Conservation (phyloP, 1,284 basidiomycete genomes). For the Ustanciosporium gigantosporum region DNA sequence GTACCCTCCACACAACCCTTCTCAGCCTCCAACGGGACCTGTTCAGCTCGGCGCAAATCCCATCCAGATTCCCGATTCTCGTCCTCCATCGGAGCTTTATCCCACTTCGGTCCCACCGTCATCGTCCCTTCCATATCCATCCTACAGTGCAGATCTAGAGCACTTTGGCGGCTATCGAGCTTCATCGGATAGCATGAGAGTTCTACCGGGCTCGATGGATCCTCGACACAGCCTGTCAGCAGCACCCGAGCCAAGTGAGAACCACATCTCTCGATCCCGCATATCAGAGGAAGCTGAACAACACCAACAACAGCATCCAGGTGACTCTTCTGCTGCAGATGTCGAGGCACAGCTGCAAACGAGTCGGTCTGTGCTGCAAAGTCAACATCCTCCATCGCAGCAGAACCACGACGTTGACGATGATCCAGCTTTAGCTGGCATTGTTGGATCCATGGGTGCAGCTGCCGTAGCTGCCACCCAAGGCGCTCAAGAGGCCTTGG, state of each 20-base stretch:
- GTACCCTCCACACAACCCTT: not conserved
- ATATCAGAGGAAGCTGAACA: too few species aligned
- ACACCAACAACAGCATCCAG: too few species aligned
- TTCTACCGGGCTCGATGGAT: constrained; percentile 30
- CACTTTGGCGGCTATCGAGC: constrained; percentile 18
- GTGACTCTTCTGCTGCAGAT: constrained; percentile 3
- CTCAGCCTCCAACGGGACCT: not conserved
- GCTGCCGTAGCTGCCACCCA: constrained; percentile 5
- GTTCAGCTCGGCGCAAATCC: constrained; percentile 3
- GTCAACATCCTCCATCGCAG: too few species aligned
- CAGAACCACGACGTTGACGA: not conserved
- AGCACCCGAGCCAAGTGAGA: not conserved
- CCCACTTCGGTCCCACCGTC: not conserved
- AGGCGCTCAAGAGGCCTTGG: not conserved
- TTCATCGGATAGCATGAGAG: constrained; percentile 35
- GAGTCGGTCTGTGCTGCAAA: too few species aligned
- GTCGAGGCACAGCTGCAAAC: constrained; percentile 5
- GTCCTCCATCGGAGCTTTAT: not conserved
- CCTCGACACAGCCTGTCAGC: constrained; percentile 2
- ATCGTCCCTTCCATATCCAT: constrained; percentile 9
- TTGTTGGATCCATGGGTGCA: constrained; percentile 7
- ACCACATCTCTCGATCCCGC: too few species aligned
- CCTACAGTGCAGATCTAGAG: constrained; percentile 24
- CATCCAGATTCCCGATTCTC: constrained; percentile 14
- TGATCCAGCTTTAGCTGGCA: constrained; percentile 3